Percentiles rank a stretch among this genome's conserved stretches.
Conservation (phyloP, 768 basidiomycete species). For the Suillus clintonianus region DNA sequence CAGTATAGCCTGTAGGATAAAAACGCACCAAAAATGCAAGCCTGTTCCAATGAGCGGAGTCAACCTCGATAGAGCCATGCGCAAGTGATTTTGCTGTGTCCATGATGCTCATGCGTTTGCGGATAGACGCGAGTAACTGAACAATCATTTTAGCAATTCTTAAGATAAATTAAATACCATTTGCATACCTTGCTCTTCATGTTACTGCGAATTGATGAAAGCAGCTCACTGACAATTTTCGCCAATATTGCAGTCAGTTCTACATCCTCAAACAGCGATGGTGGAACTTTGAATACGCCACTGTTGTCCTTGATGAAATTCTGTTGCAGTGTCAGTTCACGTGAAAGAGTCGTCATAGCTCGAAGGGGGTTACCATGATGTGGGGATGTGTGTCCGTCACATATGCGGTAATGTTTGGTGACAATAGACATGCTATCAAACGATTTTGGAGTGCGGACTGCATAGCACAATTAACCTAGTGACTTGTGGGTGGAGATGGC, state of each 20-base stretch:
- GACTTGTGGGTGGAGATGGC: background rate
- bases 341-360: background rate
- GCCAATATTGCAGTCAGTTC: background rate
- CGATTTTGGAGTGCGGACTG: background rate
- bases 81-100: background rate
- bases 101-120: constrained; percentile 3
- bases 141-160: background rate
- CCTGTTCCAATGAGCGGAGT: constrained; percentile 5
- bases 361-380: constrained; percentile 2
- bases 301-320: constrained; percentile 1
- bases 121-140: background rate
- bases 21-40: constrained; percentile 5
- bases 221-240: constrained; percentile 1
- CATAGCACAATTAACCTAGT: background rate
- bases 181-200: constrained; percentile 3
- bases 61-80: constrained; percentile 5
- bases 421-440: constrained; percentile 6
- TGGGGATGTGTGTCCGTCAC: background rate
- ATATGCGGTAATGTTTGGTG: constrained; percentile 6
- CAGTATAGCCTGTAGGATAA: too few relatives aligned
- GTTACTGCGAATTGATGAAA: background rate
- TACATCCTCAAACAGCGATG: background rate
- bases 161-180: background rate
- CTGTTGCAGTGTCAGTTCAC: background rate
- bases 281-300: constrained; percentile 6